These are phyloP conservation scores for Esteya vermicola DNA, from an alignment of 2,329 filamentous ascomycete species.

Conservation along the genomic window DNA sequence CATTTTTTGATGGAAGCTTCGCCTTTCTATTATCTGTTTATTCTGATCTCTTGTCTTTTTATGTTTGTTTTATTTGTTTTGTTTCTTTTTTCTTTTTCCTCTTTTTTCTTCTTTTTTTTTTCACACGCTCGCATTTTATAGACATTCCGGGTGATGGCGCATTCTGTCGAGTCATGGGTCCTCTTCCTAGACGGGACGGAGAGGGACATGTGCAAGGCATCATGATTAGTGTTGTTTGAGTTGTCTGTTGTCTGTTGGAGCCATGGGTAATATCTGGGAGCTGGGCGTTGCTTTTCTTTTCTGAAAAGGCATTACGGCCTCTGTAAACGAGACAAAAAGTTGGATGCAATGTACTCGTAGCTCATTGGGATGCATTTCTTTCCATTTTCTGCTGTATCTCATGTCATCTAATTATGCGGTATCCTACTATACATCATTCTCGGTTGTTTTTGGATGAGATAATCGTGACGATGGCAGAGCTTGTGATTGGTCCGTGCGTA, in stretches of 20 bases:
- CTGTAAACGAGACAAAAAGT: neutral
- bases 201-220: too few species aligned
- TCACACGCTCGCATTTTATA: neutral
- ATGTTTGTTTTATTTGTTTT: neutral
- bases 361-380: neutral
- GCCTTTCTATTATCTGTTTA: neutral
- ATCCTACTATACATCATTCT: neutral
- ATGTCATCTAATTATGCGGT: neutral
- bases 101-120: neutral
- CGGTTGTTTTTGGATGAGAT: too few species aligned
- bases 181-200: too few species aligned
- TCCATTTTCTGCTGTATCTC: neutral
- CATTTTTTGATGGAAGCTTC: neutral
- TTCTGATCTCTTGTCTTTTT: neutral
- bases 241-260: neutral
- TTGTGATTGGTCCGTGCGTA: neutral
- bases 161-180: neutral
- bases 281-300: neutral
- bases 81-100: constrained; percentile 1
- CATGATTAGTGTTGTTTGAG: neutral
- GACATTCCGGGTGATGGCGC: neutral
- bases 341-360: neutral
- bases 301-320: too few species aligned
- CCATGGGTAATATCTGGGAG: neutral
- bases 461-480: too few species aligned